Evolutionary conservation across 305 asterid genomes (phyloP).

Genomic region (Vinca major): DNA sequence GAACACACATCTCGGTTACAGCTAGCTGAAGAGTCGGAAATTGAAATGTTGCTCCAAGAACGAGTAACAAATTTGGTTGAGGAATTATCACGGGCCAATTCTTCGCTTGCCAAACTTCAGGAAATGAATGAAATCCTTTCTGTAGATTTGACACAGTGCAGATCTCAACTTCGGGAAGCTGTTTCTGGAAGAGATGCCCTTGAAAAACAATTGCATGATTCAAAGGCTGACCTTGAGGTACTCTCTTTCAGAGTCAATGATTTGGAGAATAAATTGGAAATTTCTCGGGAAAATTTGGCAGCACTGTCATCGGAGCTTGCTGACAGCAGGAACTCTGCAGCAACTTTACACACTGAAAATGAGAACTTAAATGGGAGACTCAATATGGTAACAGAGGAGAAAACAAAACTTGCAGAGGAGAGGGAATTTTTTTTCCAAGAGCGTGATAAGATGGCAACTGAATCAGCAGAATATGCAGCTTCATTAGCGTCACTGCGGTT

Average conservation of each 20-base stretch:
- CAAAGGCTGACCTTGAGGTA: constrained; percentile 49
- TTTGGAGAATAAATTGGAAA: constrained; percentile 56
- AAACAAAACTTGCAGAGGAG: constrained; percentile 41
- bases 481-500: constrained; percentile 40
- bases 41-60: constrained; percentile 19
- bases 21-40: constrained; percentile 44
- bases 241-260: constrained; percentile 47
- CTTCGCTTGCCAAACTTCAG: constrained; percentile 43
- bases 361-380: constrained; percentile 39
- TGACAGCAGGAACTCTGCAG: constrained; percentile 47
- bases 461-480: constrained; percentile 41
- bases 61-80: constrained; percentile 38
- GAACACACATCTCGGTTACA: constrained; percentile 55
- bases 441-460: constrained; percentile 44
- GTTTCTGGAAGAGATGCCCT: constrained; percentile 47
- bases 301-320: constrained; percentile 52
- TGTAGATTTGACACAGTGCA: constrained; percentile 46
- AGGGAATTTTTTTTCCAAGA: constrained; percentile 36
- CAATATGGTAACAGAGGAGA: constrained; percentile 44
- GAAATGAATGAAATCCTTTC: constrained; percentile 46
- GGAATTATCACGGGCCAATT: constrained; percentile 35
- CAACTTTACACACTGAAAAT: constrained; percentile 51
- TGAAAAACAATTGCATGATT: constrained; percentile 44
- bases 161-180: constrained; percentile 45
- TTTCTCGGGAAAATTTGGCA: constrained; percentile 50